Base-by-base conservation (phyloP, 2,329 filamentous ascomycete species). In the Trichoderma sp. region DNA sequence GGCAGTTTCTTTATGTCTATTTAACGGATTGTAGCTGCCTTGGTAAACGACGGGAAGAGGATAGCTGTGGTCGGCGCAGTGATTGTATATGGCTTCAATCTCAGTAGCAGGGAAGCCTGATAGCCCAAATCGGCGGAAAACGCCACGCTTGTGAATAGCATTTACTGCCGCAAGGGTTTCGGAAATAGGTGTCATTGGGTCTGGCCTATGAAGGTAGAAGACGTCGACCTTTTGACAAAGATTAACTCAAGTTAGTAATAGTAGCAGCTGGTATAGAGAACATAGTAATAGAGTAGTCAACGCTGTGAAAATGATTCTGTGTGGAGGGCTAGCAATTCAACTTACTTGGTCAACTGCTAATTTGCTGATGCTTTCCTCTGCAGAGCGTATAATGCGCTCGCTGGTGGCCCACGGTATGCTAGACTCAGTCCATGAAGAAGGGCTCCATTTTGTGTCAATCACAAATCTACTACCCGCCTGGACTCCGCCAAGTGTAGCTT, bases 391-490 rank as follows among this genome's bases (percentile, higher is more conserved):
- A 40, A 72, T 68, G 24, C 61, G 59, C 11, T 67, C 58, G 14
- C 49, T 64, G 19, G 69, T 43, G 16, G 37, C 37, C 37, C 37
- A 43, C 37, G 37, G 37, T 19, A 43, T 43, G 14, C 37, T 19
- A 35, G 66, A 61, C 35, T 65, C 63, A 3, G 60, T 70, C 66
- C 60, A 72, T 21, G 70, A 72, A n/a, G 47, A 53, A 31, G 71
- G 71, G 29, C 71, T 72, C 71, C 71, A 72, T 71, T 72, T 72
- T 40, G 71, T 72, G 43, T 72, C 71, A 58, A 72, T 37, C 10
- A 62, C 58, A 52, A 72, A 72, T 70, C 66, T 70, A 24, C 31
- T n/a, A 1, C 71, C 71, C 11, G 71, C 71, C 21, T 59, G n/a
- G 11, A 71, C 40, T 55, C 59, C 29, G 21, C 71, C 71, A 31